phyloP scores from a whole-genome alignment of 257 asterid species.

The Eucommia ulmoides region DNA sequence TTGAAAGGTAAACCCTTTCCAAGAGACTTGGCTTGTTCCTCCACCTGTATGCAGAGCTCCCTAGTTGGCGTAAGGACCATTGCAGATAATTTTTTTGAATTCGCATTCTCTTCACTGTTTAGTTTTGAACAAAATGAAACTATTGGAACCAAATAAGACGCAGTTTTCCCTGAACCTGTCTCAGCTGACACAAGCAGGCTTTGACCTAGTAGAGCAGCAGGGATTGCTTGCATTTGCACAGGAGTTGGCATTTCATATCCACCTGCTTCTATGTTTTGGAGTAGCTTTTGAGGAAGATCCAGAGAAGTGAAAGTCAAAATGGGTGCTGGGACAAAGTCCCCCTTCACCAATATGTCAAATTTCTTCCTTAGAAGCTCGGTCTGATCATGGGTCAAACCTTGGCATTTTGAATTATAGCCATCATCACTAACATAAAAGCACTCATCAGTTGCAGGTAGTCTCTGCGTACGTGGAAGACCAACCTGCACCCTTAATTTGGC shows the following conservation, averaged over 20 bases:
- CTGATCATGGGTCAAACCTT: slow-evolving; percentile 23
- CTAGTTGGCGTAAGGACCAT: slow-evolving; percentile 84
- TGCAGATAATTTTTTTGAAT: slow-evolving; percentile 52
- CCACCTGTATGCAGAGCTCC: slow-evolving; percentile 88
- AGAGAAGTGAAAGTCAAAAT: slow-evolving; percentile 65
- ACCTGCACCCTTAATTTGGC: slow-evolving; percentile 25
- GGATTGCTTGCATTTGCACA: slow-evolving; percentile 95
- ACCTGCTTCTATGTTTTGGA: slow-evolving; percentile 54
- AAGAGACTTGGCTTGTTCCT: slow-evolving; percentile 81
- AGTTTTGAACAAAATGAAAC: slow-evolving; percentile 41
- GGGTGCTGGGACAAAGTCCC: slow-evolving; percentile 44
- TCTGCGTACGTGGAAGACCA: slow-evolving; percentile 22
- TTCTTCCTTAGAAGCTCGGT: slow-evolving; percentile 6
- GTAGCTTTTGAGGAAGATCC: slow-evolving; percentile 60
- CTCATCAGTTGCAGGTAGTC: slow-evolving; percentile 52
- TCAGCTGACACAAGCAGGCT: slow-evolving; percentile 84
- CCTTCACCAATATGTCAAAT: slow-evolving; percentile 54
- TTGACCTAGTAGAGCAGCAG: slow-evolving; percentile 55
- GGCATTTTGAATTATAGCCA: slow-evolving; percentile 14
- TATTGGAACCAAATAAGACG: slow-evolving; percentile 71
- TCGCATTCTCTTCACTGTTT: slow-evolving; percentile 13
- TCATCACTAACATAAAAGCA: slow-evolving; percentile 49
- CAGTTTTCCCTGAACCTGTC: slow-evolving; percentile 92
- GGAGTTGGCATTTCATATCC: slow-evolving; percentile 95
- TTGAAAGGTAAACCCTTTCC: slow-evolving; percentile 87